Conservation (phyloP, 2,329 filamentous ascomycete species). For the Sordariomycetes sp. region DNA sequence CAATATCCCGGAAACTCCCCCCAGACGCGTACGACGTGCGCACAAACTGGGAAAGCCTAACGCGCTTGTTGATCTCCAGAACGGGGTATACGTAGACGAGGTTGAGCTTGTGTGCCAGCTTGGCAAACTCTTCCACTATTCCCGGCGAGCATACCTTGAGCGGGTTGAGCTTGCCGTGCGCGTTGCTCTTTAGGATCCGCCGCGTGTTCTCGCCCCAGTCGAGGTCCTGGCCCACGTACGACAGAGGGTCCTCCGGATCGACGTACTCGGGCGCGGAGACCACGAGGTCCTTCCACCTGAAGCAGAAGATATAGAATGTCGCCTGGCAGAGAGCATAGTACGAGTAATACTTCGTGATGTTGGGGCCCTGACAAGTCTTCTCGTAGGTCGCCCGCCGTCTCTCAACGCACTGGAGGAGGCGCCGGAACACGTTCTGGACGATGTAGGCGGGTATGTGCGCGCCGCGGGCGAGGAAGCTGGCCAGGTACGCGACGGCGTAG, state of each 20-base stretch:
- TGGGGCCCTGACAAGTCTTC: slow-evolving; percentile 64
- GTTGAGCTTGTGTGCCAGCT: slow-evolving; percentile 70
- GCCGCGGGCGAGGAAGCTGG: slow-evolving; percentile 86
- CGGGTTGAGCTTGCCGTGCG: slow-evolving; percentile 83
- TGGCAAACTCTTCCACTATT: slow-evolving; percentile 86
- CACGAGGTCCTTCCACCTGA: slow-evolving; percentile 88
- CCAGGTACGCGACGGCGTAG: slow-evolving; percentile 80
- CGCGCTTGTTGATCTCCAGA: slow-evolving; percentile 82
- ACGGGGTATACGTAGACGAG: slow-evolving; percentile 84
- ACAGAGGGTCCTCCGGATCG: slow-evolving; percentile 47
- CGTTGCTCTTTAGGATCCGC: slow-evolving; percentile 60
- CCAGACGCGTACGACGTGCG: slow-evolving; percentile 41
- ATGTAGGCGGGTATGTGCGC: slow-evolving; percentile 64
- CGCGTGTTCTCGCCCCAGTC: slow-evolving; percentile 65
- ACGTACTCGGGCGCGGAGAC: slow-evolving; percentile 44
- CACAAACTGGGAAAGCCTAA: slow-evolving; percentile 63
- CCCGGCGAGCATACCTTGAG: slow-evolving; percentile 85
- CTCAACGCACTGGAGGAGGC: slow-evolving; percentile 68
- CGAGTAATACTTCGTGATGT: slow-evolving; percentile 68
- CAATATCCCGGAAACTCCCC: slow-evolving; percentile 34
- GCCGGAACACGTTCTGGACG: slow-evolving; percentile 70
- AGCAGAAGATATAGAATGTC: slow-evolving; percentile 90
- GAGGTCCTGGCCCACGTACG: slow-evolving; percentile 57
- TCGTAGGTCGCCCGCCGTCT: slow-evolving; percentile 62
- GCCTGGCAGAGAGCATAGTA: slow-evolving; percentile 88